Percentiles rank a stretch among this genome's conserved stretches.
phyloP scores from a whole-genome alignment of 176 grass and related monocot genomes.

The Lolium perenne region DNA sequence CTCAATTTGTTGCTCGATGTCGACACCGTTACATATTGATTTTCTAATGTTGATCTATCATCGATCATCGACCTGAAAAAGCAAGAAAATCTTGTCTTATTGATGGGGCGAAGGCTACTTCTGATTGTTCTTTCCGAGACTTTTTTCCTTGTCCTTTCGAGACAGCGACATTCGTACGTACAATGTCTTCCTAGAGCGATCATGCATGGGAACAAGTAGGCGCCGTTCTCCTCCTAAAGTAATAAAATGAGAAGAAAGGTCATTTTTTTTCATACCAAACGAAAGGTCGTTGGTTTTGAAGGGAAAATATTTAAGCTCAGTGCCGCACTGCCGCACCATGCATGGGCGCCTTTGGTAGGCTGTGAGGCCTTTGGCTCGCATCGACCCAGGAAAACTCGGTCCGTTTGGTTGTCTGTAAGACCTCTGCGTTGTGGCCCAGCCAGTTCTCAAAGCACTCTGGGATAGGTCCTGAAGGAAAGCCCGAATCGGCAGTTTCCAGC shows the following conservation, averaged over 20 bases:
- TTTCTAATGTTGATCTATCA: too few relatives aligned
- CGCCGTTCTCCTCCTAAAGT: background rate
- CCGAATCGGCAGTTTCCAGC: too few relatives aligned
- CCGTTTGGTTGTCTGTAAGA: too few relatives aligned
- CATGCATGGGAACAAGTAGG: background rate
- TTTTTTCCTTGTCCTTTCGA: background rate
- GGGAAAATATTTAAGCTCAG: background rate
- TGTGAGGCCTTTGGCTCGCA: too few relatives aligned
- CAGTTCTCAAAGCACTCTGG: too few relatives aligned
- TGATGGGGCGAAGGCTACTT: slow-evolving; percentile 40
- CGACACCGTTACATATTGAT: too few relatives aligned
- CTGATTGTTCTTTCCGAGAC: slow-evolving; percentile 7
- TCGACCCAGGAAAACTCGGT: too few relatives aligned
- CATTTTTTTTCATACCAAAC: background rate
- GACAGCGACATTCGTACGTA: slow-evolving; percentile 26
- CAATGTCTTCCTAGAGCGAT: slow-evolving; percentile 32
- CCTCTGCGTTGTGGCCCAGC: too few relatives aligned
- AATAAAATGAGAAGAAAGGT: background rate
- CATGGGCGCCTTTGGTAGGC: too few relatives aligned
- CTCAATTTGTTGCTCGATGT: too few relatives aligned
- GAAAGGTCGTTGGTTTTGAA: background rate
- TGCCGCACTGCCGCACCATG: background rate
- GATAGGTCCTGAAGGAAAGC: too few relatives aligned
- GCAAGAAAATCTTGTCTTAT: slow-evolving; percentile 26
- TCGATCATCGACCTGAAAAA: too few relatives aligned